Base-by-base conservation (phyloP, 2,329 filamentous ascomycete genomes). In the Dactylonectria estremocensis region DNA sequence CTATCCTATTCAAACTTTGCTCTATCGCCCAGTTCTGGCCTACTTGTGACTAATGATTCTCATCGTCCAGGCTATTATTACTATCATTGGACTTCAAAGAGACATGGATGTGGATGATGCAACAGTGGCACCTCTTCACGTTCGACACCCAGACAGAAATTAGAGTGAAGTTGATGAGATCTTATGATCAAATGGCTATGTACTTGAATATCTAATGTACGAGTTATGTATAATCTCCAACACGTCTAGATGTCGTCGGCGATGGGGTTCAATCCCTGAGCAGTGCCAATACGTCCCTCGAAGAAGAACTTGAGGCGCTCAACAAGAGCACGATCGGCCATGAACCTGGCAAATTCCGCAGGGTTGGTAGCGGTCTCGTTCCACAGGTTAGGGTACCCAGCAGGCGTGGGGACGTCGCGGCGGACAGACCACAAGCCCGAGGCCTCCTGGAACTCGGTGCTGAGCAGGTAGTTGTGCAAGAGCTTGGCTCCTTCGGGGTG, bases 401-500 rank as follows among this genome's bases (percentile, higher is more conserved):
- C 57, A 0, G 81, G 78, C 0, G 76, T 50, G 2, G 72, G 57
- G 2, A 81, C 64, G 67, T 85, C 83, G 2, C 64, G 68, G 5
- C 82, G 77, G 1, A 81, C 79, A 18, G 78, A 79, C 82, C 81
- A 75, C 46, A 59, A 33, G 3, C 77, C 77, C 3, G 59, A 66
- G 0, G 64, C 53, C 8, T 72, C 60, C 72, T 86, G 83, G 53
- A 69, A 80, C 61, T 85, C 84, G 2, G 76, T 64, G 61, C 79
- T 84, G 11, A 87, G 74, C 6, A 88, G 65, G 71, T 76, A 88
- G 72, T 80, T 84, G 70, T 84, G 80, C 9, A 88, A 80, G 28
- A 88, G 76, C 77, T 87, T 88, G 31, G 86, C 84, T 35, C 81
- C 81, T 73, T 88, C 85, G 0, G 84, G 84, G 56, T 85, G 84